Evolutionary conservation across 345 rosid species (phyloP).

Genomic region (Atalantia buxifolia): DNA sequence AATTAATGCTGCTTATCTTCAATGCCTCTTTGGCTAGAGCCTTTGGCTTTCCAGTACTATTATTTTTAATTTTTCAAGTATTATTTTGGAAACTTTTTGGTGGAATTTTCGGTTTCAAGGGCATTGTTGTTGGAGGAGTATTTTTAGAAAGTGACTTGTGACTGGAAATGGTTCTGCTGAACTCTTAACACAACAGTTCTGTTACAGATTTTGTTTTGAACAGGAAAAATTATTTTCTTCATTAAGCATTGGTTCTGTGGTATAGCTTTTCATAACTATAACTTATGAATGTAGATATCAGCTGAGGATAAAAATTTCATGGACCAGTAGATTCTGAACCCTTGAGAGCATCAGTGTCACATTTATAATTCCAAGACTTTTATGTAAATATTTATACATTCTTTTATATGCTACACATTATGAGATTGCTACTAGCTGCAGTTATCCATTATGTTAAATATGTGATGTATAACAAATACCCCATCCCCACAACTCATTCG

Average conservation of each 20-base stretch:
- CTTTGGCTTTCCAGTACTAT: background rate
- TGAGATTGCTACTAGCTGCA: background rate
- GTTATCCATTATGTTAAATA: background rate
- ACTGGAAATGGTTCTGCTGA: background rate
- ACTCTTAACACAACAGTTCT: background rate
- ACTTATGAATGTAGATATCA: background rate
- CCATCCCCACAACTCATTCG: background rate
- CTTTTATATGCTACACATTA: background rate
- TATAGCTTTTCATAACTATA: background rate
- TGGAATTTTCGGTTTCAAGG: background rate
- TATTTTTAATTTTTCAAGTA: background rate
- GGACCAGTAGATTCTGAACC: background rate
- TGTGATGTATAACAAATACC: background rate
- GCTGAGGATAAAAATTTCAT: background rate
- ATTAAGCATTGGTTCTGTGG: background rate
- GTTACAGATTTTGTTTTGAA: background rate
- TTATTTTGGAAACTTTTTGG: background rate
- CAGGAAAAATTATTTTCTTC: background rate
- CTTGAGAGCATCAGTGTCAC: background rate
- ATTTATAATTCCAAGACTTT: background rate
- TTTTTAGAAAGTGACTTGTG: background rate
- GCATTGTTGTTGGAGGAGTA: background rate
- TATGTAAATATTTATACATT: background rate
- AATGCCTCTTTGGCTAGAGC: background rate
- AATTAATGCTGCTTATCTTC: background rate